phyloP scores from a whole-genome alignment of 257 asterid genomes.

The Plantago ovata region DNA sequence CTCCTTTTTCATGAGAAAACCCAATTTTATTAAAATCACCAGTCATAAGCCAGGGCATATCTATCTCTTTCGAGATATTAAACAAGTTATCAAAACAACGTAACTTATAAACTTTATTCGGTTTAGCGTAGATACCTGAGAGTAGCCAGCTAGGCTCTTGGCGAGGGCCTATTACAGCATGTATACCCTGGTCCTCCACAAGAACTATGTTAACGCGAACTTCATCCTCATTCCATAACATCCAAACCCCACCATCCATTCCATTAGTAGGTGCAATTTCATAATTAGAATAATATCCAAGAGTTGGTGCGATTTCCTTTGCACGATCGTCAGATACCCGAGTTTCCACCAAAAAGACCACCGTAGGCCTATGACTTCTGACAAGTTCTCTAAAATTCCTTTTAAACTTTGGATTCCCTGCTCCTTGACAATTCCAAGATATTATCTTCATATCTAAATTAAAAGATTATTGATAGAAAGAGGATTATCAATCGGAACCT shows the following conservation, averaged over 20 bases:
- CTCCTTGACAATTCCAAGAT: no score
- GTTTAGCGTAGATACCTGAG: no score
- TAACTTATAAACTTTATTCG: no score
- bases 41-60: no score
- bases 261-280: neutral
- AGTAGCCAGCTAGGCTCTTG: no score
- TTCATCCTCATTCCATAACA: slow-evolving; percentile 4
- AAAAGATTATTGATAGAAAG: neutral
- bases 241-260: neutral
- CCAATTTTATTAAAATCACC: neutral
- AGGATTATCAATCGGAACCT: neutral
- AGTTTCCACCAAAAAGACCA: neutral
- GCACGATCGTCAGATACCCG: neutral
- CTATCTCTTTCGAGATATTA: no score
- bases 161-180: no score
- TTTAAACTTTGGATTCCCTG: neutral
- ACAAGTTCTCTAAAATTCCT: neutral
- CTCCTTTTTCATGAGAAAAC: neutral
- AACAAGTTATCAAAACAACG: no score
- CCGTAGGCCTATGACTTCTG: neutral
- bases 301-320: neutral
- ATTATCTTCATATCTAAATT: neutral
- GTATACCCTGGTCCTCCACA: no score
- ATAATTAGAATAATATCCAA: neutral
- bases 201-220: no score